phyloP scores from a whole-genome alignment of 2,329 filamentous ascomycete genomes.

The Tolypocladium album region DNA sequence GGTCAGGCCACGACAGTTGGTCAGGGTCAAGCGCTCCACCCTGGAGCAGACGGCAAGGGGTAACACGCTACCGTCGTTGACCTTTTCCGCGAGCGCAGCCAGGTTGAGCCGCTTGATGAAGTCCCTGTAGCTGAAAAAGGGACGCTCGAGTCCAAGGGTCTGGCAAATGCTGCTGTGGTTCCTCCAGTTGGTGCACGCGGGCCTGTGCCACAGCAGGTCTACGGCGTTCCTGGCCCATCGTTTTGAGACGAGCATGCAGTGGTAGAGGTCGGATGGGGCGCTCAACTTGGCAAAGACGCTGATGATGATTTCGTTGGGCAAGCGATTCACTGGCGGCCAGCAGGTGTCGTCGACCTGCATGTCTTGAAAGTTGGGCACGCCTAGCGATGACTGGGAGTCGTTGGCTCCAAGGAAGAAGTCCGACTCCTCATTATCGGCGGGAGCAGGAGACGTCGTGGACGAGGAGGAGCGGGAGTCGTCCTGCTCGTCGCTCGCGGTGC shows the following conservation, averaged over 20 bases:
- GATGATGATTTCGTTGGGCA: conserved; percentile 93
- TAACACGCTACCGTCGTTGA: conserved; percentile 83
- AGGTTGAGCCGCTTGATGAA: conserved; percentile 90
- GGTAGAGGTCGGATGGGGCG: conserved; percentile 64
- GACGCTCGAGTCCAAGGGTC: conserved; percentile 60
- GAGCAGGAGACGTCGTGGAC: conserved; percentile 63
- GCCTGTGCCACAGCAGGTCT: conserved; percentile 88
- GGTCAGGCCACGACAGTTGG: conserved; percentile 76
- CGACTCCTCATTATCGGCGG: conserved; percentile 79
- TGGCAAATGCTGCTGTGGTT: conserved; percentile 73
- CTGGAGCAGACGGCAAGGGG: conserved; percentile 78
- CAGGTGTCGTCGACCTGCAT: conserved; percentile 60
- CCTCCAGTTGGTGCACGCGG: conserved; percentile 77
- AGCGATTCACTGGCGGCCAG: conserved; percentile 66
- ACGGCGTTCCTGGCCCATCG: conserved; percentile 89
- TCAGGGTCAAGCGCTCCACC: conserved; percentile 85
- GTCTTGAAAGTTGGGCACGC: conserved; percentile 66
- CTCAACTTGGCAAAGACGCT: conserved; percentile 79
- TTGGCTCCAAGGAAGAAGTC: conserved; percentile 86
- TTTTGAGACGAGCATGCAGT: conserved; percentile 89
- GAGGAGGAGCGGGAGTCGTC: conserved; percentile 51
- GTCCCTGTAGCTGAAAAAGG: conserved; percentile 80
- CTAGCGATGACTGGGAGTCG: conserved; percentile 87
- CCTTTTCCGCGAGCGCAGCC: conserved; percentile 58
- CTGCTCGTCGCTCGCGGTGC: conserved; percentile 20